A percentile compares a stretch with the other conserved stretches of the same genome.
These are phyloP conservation scores for Dactylonectria estremocensis DNA, from an alignment of 2,329 filamentous ascomycete species.

Conservation along the genomic window DNA sequence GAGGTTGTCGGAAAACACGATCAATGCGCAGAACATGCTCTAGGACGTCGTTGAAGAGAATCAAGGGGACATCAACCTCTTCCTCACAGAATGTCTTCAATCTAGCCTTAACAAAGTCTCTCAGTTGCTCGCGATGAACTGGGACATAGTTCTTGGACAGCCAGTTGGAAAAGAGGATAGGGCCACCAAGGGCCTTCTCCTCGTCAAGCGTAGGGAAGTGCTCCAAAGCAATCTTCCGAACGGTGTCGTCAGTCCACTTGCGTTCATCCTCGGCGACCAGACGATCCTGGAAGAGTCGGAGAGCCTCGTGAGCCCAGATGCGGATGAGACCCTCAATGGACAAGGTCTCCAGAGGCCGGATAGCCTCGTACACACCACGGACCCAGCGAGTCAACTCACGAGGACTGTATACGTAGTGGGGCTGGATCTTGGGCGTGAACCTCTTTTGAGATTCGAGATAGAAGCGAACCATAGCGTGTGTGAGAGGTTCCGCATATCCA, in stretches of 20 bases:
- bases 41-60: conserved; percentile 99
- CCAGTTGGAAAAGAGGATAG: conserved; percentile 99
- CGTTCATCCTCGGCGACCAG: conserved; percentile 95
- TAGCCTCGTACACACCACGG: conserved; percentile 96
- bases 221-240: conserved; percentile 88
- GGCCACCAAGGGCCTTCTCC: conserved; percentile 87
- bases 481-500: conserved; percentile 94
- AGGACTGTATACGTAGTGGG: conserved; percentile 99
- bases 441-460: conserved; percentile 94
- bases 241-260: conserved; percentile 92
- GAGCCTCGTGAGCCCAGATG: conserved; percentile 98
- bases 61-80: conserved; percentile 97
- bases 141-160: conserved; percentile 98
- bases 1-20: conserved; percentile 97
- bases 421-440: conserved; percentile 97
- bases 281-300: conserved; percentile 97
- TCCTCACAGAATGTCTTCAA: conserved; percentile 99
- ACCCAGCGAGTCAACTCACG: conserved; percentile 99
- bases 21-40: conserved; percentile 99
- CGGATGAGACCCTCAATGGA: conserved; percentile 92
- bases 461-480: conserved; percentile 97
- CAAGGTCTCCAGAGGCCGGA: conserved; percentile 90
- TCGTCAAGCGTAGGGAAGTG: conserved; percentile 98
- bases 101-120: conserved; percentile 97
- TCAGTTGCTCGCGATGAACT: conserved; percentile 93